Evolutionary conservation across 2,329 filamentous ascomycete genomes (phyloP), one percentile per base, ranked within the genome.

Genomic region (Capronia epimyces): DNA sequence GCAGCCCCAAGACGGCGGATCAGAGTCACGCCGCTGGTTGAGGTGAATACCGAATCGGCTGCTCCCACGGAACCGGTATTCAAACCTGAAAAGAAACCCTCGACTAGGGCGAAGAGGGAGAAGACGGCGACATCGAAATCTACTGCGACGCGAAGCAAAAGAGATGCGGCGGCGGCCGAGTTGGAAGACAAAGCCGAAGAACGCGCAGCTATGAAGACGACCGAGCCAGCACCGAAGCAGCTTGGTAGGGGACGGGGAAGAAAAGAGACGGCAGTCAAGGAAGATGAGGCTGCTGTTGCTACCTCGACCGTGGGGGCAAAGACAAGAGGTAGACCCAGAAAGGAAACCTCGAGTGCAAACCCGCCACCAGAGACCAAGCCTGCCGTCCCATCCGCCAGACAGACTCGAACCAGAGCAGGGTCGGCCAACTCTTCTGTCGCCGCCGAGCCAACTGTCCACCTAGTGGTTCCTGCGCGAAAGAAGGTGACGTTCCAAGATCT

Each of bases 401-500:
- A 56, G 43, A 57, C 57, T 21, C 50, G 60, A 29, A 48, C 49
- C 16, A 53, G 60, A 27, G 31, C 52, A 8, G 55, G 46, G 31
- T 58, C 55, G 2, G 27, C 42, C 18, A 43, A 48, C 10, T 51
- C 54, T 9, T 48, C 46, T 25, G 43, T 44, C n/a, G 31, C 39
- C 2, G 13, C 29, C 15, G 55, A 51, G 8, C 43, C 55, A 15
- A 31, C 36, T 3, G 27, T 55, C 15, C 34, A 40, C 27, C 42
- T 53, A 16, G 46, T 50, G 9, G 24, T 48, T 3, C 51, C 48
- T 1, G 65, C 68, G 44, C 69, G 67, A 59, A 75, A 73, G 62
- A 74, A 67, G 36, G 74, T 76, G 20, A 75, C 72, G 2, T 75
- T 75, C 55, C 64, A 72, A 49, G 70, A 74, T 48, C 53, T 65